Conservation (phyloP, 176 grass and related monocot genomes). For the Zizania latifolia region DNA sequence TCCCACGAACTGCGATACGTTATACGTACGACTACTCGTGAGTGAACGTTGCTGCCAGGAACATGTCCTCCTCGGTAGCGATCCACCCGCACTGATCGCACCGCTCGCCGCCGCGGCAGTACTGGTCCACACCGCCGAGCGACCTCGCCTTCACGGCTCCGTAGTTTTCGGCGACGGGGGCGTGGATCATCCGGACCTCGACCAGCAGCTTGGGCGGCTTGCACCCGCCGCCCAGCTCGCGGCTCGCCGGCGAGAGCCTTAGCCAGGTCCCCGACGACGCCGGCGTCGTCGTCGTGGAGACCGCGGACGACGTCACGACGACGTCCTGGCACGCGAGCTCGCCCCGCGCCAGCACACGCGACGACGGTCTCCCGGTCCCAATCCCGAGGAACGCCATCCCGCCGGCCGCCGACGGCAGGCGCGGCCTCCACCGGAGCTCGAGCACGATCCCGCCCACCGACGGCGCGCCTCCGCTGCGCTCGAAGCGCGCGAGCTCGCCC, state of each 20-base stretch:
- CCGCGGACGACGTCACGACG: too few relatives aligned
- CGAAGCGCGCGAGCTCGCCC: constrained; percentile 33
- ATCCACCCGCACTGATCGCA: constrained; percentile 44
- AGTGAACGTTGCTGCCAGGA: constrained; percentile 47
- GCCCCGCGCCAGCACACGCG: constrained; percentile 38
- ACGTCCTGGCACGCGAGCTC: constrained; percentile 50
- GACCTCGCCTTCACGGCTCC: neutral
- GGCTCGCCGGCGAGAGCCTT: constrained; percentile 1
- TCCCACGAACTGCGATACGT: neutral
- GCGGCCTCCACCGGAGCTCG: constrained; percentile 50
- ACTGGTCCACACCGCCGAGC: neutral
- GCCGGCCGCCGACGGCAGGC: neutral
- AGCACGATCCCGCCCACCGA: constrained; percentile 2
- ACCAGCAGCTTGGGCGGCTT: constrained; percentile 41
- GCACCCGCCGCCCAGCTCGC: neutral
- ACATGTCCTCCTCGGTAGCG: constrained; percentile 57
- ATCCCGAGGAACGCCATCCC: constrained; percentile 29
- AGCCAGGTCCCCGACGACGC: constrained; percentile 37
- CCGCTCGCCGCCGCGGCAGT: constrained; percentile 25
- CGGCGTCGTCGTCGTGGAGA: neutral
- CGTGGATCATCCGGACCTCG: constrained; percentile 17
- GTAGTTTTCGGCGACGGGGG: neutral
- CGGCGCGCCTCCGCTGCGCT: neutral
- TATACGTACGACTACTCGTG: neutral
- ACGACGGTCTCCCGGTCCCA: constrained; percentile 10